phyloP scores from a whole-genome alignment of 352 stramenopile genomes.

The Thalassiosira hispida region DNA sequence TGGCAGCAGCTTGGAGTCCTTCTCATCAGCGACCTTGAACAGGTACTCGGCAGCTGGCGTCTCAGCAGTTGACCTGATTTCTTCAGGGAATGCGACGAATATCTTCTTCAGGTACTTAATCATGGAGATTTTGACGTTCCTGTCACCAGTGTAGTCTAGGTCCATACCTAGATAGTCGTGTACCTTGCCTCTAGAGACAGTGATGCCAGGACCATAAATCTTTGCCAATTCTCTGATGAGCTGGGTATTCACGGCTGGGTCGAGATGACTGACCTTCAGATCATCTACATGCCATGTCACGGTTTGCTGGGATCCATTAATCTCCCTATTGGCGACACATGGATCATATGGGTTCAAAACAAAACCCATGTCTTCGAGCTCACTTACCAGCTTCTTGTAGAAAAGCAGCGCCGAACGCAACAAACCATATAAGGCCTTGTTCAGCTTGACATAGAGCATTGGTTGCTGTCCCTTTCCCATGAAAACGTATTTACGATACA shows the following conservation, averaged over 20 bases:
- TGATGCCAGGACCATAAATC: conserved; percentile 11
- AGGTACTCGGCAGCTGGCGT: conserved; percentile 12
- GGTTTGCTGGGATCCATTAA: conserved; percentile 34
- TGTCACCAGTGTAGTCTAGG: conserved; percentile 22
- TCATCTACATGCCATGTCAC: conserved; percentile 53
- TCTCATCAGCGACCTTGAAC: conserved; percentile 5
- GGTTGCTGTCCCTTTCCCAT: not conserved
- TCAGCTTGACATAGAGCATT: conserved; percentile 1
- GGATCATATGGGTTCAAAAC: conserved; percentile 33
- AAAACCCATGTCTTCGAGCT: conserved; percentile 6
- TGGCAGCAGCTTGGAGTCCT: not conserved
- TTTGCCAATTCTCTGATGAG: not conserved
- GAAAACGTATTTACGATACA: conserved; percentile 3
- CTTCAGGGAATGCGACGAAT: not conserved
- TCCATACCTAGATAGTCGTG: conserved; percentile 36
- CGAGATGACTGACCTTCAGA: conserved; percentile 50
- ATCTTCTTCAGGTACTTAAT: conserved; percentile 4
- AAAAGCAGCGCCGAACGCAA: conserved; percentile 1
- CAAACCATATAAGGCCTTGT: conserved; percentile 13
- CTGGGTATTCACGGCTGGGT: conserved; percentile 9
- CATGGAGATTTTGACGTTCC: conserved; percentile 34
- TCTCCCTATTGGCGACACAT: conserved; percentile 29
- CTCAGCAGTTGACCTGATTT: not conserved
- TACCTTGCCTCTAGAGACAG: not conserved
- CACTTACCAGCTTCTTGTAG: not conserved